Base-by-base conservation (phyloP, 176 grass and related monocot species). In the Lolium rigidum region DNA sequence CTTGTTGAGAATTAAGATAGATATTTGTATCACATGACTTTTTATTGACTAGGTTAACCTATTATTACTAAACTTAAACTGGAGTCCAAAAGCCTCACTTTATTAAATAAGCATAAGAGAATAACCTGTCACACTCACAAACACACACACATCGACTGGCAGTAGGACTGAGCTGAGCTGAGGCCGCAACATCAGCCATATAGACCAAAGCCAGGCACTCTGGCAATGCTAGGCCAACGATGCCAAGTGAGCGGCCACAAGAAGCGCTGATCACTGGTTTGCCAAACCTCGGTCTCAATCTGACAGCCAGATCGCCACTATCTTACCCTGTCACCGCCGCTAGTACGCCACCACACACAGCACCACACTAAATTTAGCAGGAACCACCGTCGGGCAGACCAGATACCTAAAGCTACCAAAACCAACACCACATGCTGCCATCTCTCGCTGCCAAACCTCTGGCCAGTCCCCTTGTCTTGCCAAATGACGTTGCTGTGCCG, bases 101-200 rank as follows among this genome's bases (percentile, higher is more conserved):
- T 72, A 24, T 73, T 74, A 74, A 74, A 74, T 74, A 50, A 49
- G 70, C 44, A 74, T 6, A 74, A 26, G 21, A 49, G 70, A 74
- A n/a, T 74, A 14, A 7, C 21, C 6, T 5, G 31, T 35, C 31
- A 35, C 31, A 35, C 31, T 35, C 31, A 35, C 31, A 35, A 35
- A 35, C 31, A 35, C 59, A 25, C 69, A 70, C 55, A 70, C 68
- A 46, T 44, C 70, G 2, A 35, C 31, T 35, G 31, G 31, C 31
- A 35, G 31, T 35, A 35, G 31, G 31, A 35, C 31, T 35, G 31
- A 35, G 31, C 31, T 35, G 31, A 35, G 31, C 31, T 3, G 31
- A 35, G 26, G 26, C 26, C 26, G 26, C 26, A 28, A 28, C 26
- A 28, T 28, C 26, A 28, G 26, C 26, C 26, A 28, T 28, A 28